Evolutionary conservation across 208 protist species (phyloP).

Genomic region (Trypanosomatidae sp.): DNA sequence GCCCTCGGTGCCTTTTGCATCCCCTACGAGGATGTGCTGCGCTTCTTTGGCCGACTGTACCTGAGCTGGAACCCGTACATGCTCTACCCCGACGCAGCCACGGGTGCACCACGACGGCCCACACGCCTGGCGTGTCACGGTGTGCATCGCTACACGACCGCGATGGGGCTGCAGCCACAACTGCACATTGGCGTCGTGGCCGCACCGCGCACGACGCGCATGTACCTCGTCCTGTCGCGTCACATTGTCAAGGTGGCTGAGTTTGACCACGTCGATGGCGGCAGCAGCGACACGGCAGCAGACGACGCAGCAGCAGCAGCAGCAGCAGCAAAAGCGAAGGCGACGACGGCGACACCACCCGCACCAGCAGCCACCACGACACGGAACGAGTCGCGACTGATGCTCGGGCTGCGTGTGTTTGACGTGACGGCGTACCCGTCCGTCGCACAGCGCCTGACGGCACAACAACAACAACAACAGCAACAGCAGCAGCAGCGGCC

Average conservation of each 20-base stretch:
- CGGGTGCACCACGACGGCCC: conserved; percentile 34
- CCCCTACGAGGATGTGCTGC: conserved; percentile 46
- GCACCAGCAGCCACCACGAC: neutral
- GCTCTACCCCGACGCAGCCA: conserved; percentile 35
- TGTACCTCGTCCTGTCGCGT: conserved; percentile 73
- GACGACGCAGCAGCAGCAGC: neutral
- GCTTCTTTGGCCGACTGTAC: conserved; percentile 42
- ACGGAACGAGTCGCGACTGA: too few species aligned
- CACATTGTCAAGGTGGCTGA: conserved; percentile 53
- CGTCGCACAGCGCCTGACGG: conserved; percentile 43
- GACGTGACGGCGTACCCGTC: conserved; percentile 59
- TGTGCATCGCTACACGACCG: conserved; percentile 20
- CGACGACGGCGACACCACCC: conserved; percentile 22
- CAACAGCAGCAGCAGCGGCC: too few species aligned
- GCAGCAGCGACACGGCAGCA: too few species aligned
- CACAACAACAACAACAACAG: too few species aligned
- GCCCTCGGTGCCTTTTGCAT: conserved; percentile 80
- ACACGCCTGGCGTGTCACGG: conserved; percentile 62
- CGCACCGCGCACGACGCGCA: conserved; percentile 33
- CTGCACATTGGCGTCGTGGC: conserved; percentile 64
- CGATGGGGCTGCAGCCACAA: conserved; percentile 50
- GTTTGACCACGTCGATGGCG: conserved; percentile 16
- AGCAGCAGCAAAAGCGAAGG: conserved; percentile 12
- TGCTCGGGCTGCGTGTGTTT: conserved; percentile 63
- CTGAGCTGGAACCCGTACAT: conserved; percentile 87